Base-by-base conservation (phyloP, 352 stramenopile genomes). In the Pythium brachiatum region DNA sequence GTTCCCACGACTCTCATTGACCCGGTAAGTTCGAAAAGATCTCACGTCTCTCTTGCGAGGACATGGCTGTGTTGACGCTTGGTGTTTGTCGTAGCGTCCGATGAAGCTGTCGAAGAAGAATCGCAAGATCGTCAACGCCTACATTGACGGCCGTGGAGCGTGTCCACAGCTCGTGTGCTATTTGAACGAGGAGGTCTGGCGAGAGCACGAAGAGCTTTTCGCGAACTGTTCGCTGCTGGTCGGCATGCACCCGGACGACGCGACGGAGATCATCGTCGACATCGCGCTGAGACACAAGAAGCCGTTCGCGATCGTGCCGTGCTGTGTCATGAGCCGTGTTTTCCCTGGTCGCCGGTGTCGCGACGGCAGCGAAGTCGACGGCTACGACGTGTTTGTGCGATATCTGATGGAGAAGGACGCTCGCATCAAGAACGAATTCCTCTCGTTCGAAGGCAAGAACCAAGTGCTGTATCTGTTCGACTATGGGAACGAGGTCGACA, bases 211-310 rank as follows among this genome's bases (percentile, higher is more conserved):
- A 0, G 64, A 75, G 44, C 72, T 95, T 13, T 87, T 99, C 48
- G 48, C 75, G 29, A 63, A 91, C 62, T 90, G 86, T 56, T 95
- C 90, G 11, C 29, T 97, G 23, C 72, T 98, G 25, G 75, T 98
- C 36, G 95, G 95, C 13, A 98, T 98, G 86, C 95, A 98, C 65
- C 94, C 95, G 29, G 96, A 99, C 73, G 92, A 96, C 60, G 96
- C 96, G 7, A 98, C 96, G 0, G 96, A 98, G 73, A 89, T 86
- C 25, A 98, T 99, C 63, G 94, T 98, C 1, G 88, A 98, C 68
- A 79, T 87, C 26, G 94, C 94, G 20, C 69, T 98, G 21, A 48
- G 70, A 13, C 83, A 94, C 51, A 44, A 72, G 11, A 98, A 97
- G 57, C 90, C 94, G 0, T 98, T 99, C 75, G 93, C 96, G 6